Base-by-base conservation (phyloP, 2,329 filamentous ascomycete species). In the Xylaria sp. region DNA sequence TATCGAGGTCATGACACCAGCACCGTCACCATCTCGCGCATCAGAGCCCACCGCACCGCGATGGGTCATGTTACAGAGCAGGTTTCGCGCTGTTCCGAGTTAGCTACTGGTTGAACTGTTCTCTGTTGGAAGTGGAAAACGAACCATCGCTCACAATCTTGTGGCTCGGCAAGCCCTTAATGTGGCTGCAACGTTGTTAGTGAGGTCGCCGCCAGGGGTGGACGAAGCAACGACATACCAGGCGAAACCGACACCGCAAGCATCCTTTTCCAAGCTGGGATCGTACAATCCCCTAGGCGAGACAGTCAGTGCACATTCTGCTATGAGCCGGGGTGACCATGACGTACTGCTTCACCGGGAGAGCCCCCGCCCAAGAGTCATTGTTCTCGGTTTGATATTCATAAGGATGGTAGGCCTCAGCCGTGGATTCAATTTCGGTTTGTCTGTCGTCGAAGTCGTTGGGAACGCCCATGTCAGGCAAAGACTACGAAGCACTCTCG, bases 61-160 rank as follows among this genome's bases (percentile, higher is more conserved):
- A 84, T 99, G 95, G 84, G 95, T 98, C 95, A 99, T 99, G 86
- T 99, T 98, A 85, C 95, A 99, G 67, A 99, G 88, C 65, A 99
- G 85, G 79, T 93, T 96, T 69, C 92, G 90, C 69, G 93, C 92
- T 95, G 27, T 31, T 8, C 9, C 29, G 11, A 8, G 75, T 82
- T 69, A 80, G 76, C 61, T 53, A 53, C 58, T 23, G 23, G 9
- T n/a, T 35, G 17, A 9, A 15, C 5, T 33, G 1, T 38, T 15
- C 37, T 13, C 17, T 11, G 21, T 2, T 23, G 38, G 41, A 37
- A 43, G 57, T 25, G 23, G 10, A 7, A 23, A 66, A 80, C 88
- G 81, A 79, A 95, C 92, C 94, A 96, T 98, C 94, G 80, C 91
- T 97, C 67, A 98, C 90, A 74, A 98, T 98, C 77, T 98, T 99